These are phyloP conservation scores for Didymella arachidicola DNA, from an alignment of 2,329 filamentous ascomycete genomes.

Conservation along the genomic window DNA sequence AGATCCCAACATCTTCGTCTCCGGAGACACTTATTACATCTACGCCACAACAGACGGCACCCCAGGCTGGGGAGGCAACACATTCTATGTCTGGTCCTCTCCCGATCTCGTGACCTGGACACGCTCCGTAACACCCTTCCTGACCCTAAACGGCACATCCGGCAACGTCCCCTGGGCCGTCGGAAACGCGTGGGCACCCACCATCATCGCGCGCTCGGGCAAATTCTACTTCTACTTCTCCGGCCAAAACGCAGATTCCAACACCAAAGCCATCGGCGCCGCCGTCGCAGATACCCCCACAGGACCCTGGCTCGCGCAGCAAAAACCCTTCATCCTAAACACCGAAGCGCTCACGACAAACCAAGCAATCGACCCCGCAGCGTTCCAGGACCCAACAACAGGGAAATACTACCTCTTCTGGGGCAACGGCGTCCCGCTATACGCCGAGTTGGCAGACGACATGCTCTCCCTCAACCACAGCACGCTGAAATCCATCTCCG, in stretches of 20 bases:
- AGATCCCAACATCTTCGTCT: conserved; percentile 41
- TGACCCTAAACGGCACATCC: conserved; percentile 38
- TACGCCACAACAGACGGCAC: conserved; percentile 41
- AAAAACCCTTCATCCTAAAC: conserved; percentile 39
- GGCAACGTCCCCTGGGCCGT: conserved; percentile 42
- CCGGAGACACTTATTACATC: conserved; percentile 37
- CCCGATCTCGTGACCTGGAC: conserved; percentile 39
- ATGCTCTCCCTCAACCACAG: conserved; percentile 33
- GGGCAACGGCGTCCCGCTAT: conserved; percentile 34
- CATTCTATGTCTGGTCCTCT: conserved; percentile 40
- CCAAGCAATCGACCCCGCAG: conserved; percentile 39
- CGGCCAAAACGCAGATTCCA: conserved; percentile 36
- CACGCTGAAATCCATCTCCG: conserved; percentile 25
- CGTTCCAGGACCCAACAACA: conserved; percentile 35
- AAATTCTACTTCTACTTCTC: conserved; percentile 45
- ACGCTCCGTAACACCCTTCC: conserved; percentile 31
- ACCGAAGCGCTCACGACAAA: conserved; percentile 32
- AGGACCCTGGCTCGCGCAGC: conserved; percentile 38
- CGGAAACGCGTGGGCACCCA: conserved; percentile 41
- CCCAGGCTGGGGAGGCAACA: conserved; percentile 37
- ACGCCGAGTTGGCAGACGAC: conserved; percentile 34
- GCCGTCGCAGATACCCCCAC: conserved; percentile 34
- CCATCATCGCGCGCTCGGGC: conserved; percentile 32
- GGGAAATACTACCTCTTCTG: conserved; percentile 42
- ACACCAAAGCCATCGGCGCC: conserved; percentile 42